These are phyloP conservation scores for Sechiopsis laciniata DNA, from an alignment of 306 rosid genomes.

Conservation along the genomic window DNA sequence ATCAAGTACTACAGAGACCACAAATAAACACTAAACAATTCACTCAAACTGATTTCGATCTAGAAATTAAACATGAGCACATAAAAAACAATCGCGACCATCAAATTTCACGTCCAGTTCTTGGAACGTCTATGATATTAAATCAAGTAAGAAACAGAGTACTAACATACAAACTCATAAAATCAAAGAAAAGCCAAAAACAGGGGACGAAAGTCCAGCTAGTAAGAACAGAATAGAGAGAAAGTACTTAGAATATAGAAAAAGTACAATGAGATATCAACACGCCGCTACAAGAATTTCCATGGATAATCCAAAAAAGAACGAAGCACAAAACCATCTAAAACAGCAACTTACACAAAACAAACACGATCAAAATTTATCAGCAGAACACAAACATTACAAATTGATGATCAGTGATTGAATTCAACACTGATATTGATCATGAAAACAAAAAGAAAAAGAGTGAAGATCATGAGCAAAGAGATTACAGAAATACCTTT, in stretches of 20 bases:
- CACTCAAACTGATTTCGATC: background rate
- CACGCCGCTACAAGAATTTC: background rate
- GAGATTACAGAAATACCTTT: background rate
- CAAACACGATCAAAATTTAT: background rate
- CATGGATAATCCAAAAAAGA: conserved; percentile 3
- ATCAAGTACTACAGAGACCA: background rate
- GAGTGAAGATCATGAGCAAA: background rate
- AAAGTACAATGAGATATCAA: background rate
- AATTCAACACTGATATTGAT: background rate
- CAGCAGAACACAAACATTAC: background rate
- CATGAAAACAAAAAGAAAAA: background rate
- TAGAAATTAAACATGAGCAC: background rate
- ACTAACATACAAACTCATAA: background rate
- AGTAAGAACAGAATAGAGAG: background rate
- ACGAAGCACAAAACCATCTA: background rate
- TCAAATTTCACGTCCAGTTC: background rate
- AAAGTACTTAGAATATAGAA: background rate
- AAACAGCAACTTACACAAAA: background rate
- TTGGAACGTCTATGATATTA: background rate
- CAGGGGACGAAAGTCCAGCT: background rate
- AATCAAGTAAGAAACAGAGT: background rate
- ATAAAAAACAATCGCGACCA: background rate
- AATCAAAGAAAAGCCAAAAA: background rate
- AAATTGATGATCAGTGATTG: background rate
- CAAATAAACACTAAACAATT: conserved; percentile 1